Conservation (phyloP, 139 green algal species). For the Micractinium sp. region DNA sequence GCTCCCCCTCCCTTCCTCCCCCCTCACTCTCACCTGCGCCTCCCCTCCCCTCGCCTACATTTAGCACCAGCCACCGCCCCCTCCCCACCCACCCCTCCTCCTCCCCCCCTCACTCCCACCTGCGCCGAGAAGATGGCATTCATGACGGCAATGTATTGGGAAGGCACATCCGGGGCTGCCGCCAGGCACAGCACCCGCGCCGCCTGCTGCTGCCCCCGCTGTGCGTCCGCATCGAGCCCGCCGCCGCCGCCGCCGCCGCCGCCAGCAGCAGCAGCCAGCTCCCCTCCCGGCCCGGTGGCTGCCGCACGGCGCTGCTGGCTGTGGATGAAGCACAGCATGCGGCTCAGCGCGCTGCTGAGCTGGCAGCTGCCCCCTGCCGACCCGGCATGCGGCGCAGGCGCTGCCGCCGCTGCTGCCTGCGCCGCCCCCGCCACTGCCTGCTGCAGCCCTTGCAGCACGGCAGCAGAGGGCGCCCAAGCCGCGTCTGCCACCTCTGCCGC, state of each 20-base stretch:
- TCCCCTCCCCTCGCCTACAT: too few relatives aligned
- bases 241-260: constrained; percentile 25
- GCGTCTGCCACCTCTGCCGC: neutral
- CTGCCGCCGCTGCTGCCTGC: neutral
- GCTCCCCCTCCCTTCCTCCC: too few relatives aligned
- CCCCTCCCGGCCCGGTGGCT: neutral
- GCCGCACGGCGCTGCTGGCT: neutral
- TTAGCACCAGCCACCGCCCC: too few relatives aligned
- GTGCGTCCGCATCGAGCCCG: constrained; percentile 36
- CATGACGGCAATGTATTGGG: constrained; percentile 79
- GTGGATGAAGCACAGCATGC: constrained; percentile 30
- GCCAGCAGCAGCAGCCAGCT: constrained; percentile 25
- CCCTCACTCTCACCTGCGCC: too few relatives aligned
- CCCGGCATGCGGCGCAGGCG: neutral
- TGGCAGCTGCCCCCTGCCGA: neutral
- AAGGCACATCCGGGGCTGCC: constrained; percentile 53
- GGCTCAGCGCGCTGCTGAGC: constrained; percentile 28
- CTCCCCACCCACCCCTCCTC: too few relatives aligned
- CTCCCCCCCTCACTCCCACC: constrained; percentile 10
- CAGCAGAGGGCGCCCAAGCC: constrained; percentile 11
- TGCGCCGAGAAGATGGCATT: constrained; percentile 80
- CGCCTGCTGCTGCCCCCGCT: neutral
- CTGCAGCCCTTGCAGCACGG: constrained; percentile 1
- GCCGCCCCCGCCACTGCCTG: neutral
- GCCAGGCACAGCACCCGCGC: constrained; percentile 64